A percentile compares a stretch with the other conserved stretches of the same genome.
Conservation (phyloP, 2,329 filamentous ascomycete species). For the Pleurostoma richardsiae region DNA sequence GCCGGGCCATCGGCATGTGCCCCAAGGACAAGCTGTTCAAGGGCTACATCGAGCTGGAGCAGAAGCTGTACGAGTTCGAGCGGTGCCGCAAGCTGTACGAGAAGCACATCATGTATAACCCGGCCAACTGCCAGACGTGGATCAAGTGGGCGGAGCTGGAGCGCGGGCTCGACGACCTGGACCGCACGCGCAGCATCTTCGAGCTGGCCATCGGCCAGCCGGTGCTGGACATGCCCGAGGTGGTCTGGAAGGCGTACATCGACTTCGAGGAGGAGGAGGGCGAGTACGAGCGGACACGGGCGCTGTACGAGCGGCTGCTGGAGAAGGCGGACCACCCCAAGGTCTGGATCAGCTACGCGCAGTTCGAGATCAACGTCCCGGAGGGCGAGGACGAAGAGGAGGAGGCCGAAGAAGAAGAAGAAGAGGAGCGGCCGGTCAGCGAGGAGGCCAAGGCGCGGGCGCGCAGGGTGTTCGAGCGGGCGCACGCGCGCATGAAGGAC, state of each 20-base stretch:
- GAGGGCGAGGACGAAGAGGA: slow-evolving; percentile 59
- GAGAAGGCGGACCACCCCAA: slow-evolving; percentile 98
- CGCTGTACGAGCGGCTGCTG: slow-evolving; percentile 83
- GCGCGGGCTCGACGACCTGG: slow-evolving; percentile 82
- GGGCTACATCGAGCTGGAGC: slow-evolving; percentile 88
- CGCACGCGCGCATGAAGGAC: slow-evolving; percentile 82
- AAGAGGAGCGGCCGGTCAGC: slow-evolving; percentile 66
- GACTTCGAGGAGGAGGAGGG: slow-evolving; percentile 97
- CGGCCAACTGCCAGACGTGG: slow-evolving; percentile 89
- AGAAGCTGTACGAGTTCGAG: slow-evolving; percentile 89
- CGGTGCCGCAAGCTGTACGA: slow-evolving; percentile 88
- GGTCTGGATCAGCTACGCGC: slow-evolving; percentile 98
- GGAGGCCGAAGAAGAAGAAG: slow-evolving; percentile 52
- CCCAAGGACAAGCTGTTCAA: slow-evolving; percentile 95
- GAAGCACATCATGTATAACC: slow-evolving; percentile 90
- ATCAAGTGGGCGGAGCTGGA: slow-evolving; percentile 95
- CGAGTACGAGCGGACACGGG: slow-evolving; percentile 78
- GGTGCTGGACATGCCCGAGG: slow-evolving; percentile 90
- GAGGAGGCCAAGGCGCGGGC: slow-evolving; percentile 81
- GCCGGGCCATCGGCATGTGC: slow-evolving; percentile 86
- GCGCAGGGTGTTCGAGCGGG: slow-evolving; percentile 77
- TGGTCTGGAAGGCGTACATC: slow-evolving; percentile 97
- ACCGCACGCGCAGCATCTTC: slow-evolving; percentile 84
- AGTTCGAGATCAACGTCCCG: slow-evolving; percentile 93
- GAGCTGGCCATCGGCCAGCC: slow-evolving; percentile 82